A percentile compares a stretch with the other conserved stretches of the same genome.
phyloP scores from a whole-genome alignment of 768 basidiomycete genomes.

The Mycena sanguinolenta region DNA sequence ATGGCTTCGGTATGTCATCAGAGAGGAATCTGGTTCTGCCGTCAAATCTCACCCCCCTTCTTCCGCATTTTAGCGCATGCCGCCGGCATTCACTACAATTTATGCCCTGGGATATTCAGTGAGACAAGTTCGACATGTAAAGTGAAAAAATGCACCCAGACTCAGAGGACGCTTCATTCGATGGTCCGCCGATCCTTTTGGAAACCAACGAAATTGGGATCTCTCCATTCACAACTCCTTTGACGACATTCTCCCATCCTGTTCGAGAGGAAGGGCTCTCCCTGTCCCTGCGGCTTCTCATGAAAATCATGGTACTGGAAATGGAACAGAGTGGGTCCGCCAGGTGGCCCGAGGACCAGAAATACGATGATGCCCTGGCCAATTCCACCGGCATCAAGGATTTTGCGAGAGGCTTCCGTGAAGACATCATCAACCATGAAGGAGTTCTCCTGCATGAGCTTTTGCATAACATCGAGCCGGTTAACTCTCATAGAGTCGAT shows the following conservation, averaged over 20 bases:
- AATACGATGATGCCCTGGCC: conserved; percentile 13
- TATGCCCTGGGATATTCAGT: neutral
- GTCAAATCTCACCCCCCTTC: no score
- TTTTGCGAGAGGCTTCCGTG: neutral
- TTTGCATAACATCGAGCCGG: neutral
- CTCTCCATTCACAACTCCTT: conserved; percentile 10
- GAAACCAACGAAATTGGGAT: conserved; percentile 15
- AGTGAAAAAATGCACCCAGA: neutral
- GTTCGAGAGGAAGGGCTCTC: neutral
- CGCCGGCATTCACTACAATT: neutral
- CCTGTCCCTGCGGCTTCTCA: neutral
- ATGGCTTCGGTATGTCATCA: no score
- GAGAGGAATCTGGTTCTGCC: no score
- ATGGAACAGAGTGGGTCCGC: neutral
- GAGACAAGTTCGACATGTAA: no score
- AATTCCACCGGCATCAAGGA: conserved; percentile 5
- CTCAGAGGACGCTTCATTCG: neutral
- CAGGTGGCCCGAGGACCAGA: neutral
- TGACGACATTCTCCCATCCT: conserved; percentile 6
- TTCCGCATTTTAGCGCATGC: no score
- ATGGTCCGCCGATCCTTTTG: neutral
- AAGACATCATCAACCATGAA: no score
- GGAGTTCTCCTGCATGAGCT: neutral
- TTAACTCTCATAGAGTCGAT: neutral
- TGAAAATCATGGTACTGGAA: conserved; percentile 11